A percentile compares a stretch with the other conserved stretches of the same genome.
Conservation (phyloP, 257 asterid species). For the Solanum verrucosum region DNA sequence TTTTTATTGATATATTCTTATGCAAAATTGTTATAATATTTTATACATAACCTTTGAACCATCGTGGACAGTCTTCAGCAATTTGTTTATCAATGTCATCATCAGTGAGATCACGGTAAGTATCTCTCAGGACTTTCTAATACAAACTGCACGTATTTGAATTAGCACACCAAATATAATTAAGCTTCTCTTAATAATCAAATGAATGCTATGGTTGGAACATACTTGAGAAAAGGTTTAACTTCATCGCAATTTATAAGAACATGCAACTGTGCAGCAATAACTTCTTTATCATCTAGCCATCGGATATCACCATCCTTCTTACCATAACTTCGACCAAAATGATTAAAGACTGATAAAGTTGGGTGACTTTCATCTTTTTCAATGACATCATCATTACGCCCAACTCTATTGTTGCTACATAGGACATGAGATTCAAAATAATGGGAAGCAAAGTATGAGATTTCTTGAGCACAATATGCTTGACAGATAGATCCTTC, state of each 20-base stretch:
- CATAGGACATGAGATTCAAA: background rate
- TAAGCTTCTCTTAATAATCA: background rate
- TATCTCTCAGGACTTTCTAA: background rate
- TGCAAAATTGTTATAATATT: background rate
- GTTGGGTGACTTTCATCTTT: background rate
- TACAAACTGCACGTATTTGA: background rate
- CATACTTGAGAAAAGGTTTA: background rate
- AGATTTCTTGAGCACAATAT: background rate
- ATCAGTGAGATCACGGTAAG: background rate
- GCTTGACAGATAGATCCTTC: background rate
- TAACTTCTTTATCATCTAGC: background rate
- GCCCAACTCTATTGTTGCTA: background rate
- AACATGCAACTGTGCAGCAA: background rate
- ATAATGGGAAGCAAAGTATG: background rate
- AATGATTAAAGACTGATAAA: background rate
- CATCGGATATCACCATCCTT: background rate
- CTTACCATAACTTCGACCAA: background rate
- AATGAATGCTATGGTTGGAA: background rate
- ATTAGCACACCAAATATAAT: background rate
- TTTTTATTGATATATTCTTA: background rate
- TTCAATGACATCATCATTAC: background rate
- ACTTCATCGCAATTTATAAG: background rate
- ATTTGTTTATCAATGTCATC: background rate
- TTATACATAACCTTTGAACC: background rate
- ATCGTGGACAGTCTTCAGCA: background rate